Evolutionary conservation across 768 basidiomycete genomes (phyloP).

Genomic region (Piloderma croceum): DNA sequence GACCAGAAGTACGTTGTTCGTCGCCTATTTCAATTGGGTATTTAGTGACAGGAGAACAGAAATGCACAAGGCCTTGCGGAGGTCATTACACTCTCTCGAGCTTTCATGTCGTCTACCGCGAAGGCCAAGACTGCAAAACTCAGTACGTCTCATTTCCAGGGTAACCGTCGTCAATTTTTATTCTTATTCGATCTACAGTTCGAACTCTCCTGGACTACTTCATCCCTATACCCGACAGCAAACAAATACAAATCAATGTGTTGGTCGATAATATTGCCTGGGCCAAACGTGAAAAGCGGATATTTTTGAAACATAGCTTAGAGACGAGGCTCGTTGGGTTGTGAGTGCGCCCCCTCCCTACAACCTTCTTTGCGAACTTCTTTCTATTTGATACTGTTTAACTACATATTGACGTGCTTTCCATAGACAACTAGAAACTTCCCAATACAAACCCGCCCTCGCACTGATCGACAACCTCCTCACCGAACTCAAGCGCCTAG

Average conservation of each 20-base stretch:
- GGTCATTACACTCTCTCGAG: slow-evolving; percentile 75
- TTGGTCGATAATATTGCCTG: slow-evolving; percentile 87
- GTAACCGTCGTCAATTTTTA: slow-evolving; percentile 2
- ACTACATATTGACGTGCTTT: slow-evolving; percentile 8
- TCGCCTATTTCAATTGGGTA: no score
- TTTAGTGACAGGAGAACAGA: slow-evolving; percentile 34
- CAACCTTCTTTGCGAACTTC: not conserved
- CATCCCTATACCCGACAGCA: slow-evolving; percentile 66
- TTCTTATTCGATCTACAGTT: slow-evolving; percentile 43
- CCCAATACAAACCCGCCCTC: slow-evolving; percentile 74
- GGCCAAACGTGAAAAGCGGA: slow-evolving; percentile 88
- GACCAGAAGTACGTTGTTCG: slow-evolving; percentile 81
- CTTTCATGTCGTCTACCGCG: slow-evolving; percentile 89
- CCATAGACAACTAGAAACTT: slow-evolving; percentile 64
- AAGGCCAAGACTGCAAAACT: slow-evolving; percentile 97
- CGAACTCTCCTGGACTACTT: slow-evolving; percentile 93
- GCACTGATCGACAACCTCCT: slow-evolving; percentile 81
- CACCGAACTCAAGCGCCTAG: slow-evolving; percentile 84
- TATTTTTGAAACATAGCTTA: slow-evolving; percentile 91
- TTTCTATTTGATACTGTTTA: slow-evolving; percentile 2
- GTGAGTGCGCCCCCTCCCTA: slow-evolving; percentile 31
- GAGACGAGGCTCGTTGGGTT: slow-evolving; percentile 83
- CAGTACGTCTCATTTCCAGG: slow-evolving; percentile 68
- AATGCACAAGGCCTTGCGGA: slow-evolving; percentile 82
- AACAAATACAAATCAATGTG: slow-evolving; percentile 75